phyloP scores from a whole-genome alignment of 768 basidiomycete species.

The Lentinula sp. region DNA sequence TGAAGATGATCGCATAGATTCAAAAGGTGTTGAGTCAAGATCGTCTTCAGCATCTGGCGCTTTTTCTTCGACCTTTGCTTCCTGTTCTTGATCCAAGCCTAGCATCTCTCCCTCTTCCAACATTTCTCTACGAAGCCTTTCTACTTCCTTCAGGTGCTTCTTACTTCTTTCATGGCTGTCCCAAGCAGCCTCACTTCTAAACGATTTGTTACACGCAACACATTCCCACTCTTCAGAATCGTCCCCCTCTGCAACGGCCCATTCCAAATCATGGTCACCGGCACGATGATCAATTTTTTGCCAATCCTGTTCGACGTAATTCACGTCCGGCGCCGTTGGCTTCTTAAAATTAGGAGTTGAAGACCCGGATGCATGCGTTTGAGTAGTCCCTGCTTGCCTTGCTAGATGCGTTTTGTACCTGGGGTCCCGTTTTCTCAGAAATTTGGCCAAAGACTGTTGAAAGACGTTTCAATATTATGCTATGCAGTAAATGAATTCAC shows the following conservation, averaged over 20 bases:
- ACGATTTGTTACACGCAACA: conserved; percentile 87
- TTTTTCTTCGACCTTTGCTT: conserved; percentile 18
- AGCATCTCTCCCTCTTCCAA: conserved; percentile 63
- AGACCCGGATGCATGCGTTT: conserved; percentile 22
- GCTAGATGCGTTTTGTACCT: conserved; percentile 67
- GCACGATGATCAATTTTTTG: conserved; percentile 51
- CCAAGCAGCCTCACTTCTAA: conserved; percentile 92
- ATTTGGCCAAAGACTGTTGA: conserved; percentile 64
- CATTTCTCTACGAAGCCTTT: conserved; percentile 74
- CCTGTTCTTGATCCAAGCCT: conserved; percentile 34
- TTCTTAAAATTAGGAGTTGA: conserved; percentile 20
- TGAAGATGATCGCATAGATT: background rate
- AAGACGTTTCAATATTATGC: background rate
- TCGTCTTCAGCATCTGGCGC: background rate
- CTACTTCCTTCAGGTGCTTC: conserved; percentile 88
- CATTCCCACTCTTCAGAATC: conserved; percentile 88
- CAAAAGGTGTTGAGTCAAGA: background rate
- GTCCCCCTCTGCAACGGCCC: conserved; percentile 66
- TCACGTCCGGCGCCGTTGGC: conserved; percentile 22
- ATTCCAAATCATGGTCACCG: conserved; percentile 61
- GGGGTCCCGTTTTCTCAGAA: conserved; percentile 84
- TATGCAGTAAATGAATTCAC: background rate
- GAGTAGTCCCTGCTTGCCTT: conserved; percentile 32
- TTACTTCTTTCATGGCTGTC: conserved; percentile 93
- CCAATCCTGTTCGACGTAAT: conserved; percentile 87